phyloP scores from a whole-genome alignment of 345 rosid genomes.

The Eucalyptus cloeziana region DNA sequence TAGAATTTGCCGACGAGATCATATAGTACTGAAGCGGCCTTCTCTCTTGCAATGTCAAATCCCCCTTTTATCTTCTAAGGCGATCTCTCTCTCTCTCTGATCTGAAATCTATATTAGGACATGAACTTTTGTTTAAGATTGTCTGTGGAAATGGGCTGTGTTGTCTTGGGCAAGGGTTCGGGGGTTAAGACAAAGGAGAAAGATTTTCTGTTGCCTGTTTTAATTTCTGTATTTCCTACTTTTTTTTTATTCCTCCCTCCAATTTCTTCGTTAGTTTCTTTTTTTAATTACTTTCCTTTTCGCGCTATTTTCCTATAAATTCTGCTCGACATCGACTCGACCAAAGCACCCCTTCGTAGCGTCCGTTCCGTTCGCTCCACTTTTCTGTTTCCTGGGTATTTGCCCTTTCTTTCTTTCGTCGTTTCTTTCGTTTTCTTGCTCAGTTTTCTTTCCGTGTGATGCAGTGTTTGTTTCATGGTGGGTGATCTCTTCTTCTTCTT shows the following conservation, averaged over 20 bases:
- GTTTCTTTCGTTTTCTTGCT: not conserved
- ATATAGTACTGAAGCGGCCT: not conserved
- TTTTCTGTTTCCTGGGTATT: not conserved
- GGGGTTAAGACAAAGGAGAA: not conserved
- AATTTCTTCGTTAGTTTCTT: not conserved
- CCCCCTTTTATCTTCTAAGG: not conserved
- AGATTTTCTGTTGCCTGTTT: not conserved
- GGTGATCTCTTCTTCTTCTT: not conserved
- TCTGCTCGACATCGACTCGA: not conserved
- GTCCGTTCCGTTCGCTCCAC: not conserved
- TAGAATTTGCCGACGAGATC: not conserved
- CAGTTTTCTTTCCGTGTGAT: not conserved
- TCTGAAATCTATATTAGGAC: not conserved
- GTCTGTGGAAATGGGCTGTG: not conserved
- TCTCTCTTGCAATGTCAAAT: not conserved
- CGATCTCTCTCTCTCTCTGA: not conserved
- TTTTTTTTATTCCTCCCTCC: not conserved
- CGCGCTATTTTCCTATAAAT: not conserved
- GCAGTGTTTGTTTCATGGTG: not conserved
- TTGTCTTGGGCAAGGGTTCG: not conserved
- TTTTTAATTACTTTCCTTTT: not conserved
- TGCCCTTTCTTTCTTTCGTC: not conserved
- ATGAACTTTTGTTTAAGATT: not conserved
- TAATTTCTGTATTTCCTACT: not conserved
- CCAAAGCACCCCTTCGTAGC: not conserved